These are phyloP conservation scores for Thermothielavioides terrestris DNA, from an alignment of 495 filamentous ascomycete genomes.

Conservation along the genomic window DNA sequence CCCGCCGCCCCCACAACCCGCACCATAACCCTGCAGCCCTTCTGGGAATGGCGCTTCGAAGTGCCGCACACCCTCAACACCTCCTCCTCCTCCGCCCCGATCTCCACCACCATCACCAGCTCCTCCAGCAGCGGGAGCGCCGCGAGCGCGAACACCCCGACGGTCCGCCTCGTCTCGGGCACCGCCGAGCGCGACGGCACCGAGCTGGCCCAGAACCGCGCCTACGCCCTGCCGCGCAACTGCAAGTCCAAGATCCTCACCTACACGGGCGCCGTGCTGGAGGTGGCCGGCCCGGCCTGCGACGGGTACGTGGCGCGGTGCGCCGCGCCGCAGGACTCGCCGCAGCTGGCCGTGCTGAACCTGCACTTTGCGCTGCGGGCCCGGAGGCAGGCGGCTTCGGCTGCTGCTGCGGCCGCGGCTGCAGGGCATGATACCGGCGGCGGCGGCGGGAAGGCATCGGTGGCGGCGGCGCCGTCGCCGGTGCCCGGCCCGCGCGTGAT, in stretches of 20 bases:
- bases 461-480: neutral
- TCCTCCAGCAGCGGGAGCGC: neutral
- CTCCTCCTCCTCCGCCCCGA: neutral
- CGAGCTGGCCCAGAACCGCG: conserved; percentile 72
- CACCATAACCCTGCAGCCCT: conserved; percentile 34
- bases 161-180: conserved; percentile 55
- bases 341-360: conserved; percentile 74
- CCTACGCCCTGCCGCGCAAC: conserved; percentile 68
- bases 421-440: neutral
- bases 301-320: conserved; percentile 41
- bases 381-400: conserved; percentile 45
- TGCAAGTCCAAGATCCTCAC: conserved; percentile 84
- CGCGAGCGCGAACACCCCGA: conserved; percentile 22
- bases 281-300: conserved; percentile 48
- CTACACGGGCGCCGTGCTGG: conserved; percentile 79
- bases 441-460: too few species aligned
- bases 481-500: conserved; percentile 64
- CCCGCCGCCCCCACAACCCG: conserved; percentile 18
- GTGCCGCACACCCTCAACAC: conserved; percentile 47
- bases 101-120: neutral
- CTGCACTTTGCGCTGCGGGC: conserved; percentile 77
- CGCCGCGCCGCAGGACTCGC: conserved; percentile 78
- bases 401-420: neutral
- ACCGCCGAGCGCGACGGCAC: conserved; percentile 94
- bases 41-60: conserved; percentile 87